Conservation (phyloP, 768 basidiomycete species). For the Lenzites betulinus region DNA sequence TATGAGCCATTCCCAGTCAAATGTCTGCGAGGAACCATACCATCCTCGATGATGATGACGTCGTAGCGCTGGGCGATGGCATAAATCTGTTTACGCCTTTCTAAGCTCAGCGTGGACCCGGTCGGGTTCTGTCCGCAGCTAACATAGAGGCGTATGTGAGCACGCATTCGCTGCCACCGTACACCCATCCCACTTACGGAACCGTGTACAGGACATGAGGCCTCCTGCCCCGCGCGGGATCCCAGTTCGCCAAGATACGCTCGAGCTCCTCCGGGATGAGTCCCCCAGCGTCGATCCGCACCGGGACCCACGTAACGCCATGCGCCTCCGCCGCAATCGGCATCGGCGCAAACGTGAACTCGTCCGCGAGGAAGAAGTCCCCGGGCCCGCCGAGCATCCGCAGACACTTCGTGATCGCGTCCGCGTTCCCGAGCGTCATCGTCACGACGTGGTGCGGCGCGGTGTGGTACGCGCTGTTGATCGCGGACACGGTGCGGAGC, state of each 20-base stretch:
- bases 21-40: conserved; percentile 3
- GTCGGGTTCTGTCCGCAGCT: conserved; percentile 50
- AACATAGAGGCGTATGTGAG: neutral
- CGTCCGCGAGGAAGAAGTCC: conserved; percentile 45
- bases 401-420: conserved; percentile 43
- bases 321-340: conserved; percentile 41
- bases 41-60: conserved; percentile 51
- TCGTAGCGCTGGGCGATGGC: conserved; percentile 49
- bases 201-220: conserved; percentile 54
- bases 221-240: conserved; percentile 45
- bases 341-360: conserved; percentile 44
- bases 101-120: conserved; percentile 45
- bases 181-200: conserved; percentile 36
- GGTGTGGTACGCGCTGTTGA: conserved; percentile 38
- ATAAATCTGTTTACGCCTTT: conserved; percentile 50
- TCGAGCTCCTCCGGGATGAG: conserved; percentile 53
- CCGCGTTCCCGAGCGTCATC: conserved; percentile 42
- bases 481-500: conserved; percentile 32
- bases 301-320: conserved; percentile 43
- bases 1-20: neutral
- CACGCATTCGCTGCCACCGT: neutral
- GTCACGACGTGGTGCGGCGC: conserved; percentile 36
- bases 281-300: conserved; percentile 50
- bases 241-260: conserved; percentile 43
- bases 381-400: conserved; percentile 42